phyloP scores from a whole-genome alignment of 495 filamentous ascomycete genomes.

The Chaetomidium leptoderma region DNA sequence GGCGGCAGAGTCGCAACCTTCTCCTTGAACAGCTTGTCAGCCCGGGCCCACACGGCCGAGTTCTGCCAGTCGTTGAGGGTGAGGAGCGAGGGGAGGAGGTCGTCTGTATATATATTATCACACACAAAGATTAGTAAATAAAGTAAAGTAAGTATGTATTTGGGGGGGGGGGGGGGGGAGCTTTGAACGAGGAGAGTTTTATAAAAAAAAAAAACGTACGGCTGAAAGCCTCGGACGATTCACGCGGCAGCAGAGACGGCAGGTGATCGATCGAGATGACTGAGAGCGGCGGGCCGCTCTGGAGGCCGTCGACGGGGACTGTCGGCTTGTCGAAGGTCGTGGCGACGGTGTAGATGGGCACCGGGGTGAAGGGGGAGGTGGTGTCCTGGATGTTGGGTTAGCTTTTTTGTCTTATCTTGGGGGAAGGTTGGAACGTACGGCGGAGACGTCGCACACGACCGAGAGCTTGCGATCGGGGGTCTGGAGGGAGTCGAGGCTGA shows the following conservation, averaged over 20 bases:
- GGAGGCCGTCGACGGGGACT: conserved; percentile 59
- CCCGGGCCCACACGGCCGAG: conserved; percentile 73
- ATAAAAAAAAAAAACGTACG: conserved; percentile 14
- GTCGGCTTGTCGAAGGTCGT: conserved; percentile 84
- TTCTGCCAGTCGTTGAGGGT: conserved; percentile 70
- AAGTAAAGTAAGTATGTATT: not conserved
- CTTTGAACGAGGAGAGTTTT: not conserved
- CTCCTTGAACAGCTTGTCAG: conserved; percentile 77
- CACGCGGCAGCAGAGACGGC: conserved; percentile 78
- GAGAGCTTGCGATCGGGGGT: conserved; percentile 65
- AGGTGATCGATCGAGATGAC: conserved; percentile 91
- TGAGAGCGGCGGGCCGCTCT: conserved; percentile 56
- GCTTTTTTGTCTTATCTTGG: conserved; percentile 42
- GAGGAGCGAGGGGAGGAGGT: conserved; percentile 73
- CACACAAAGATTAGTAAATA: not conserved
- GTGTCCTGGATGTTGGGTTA: conserved; percentile 46
- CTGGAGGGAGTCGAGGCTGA: conserved; percentile 65
- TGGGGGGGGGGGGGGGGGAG: not conserved
- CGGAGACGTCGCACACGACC: conserved; percentile 85
- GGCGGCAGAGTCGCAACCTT: conserved; percentile 73
- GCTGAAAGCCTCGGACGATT: conserved; percentile 83
- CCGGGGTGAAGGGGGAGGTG: conserved; percentile 53
- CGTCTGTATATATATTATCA: conserved; percentile 29
- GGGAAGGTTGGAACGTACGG: conserved; percentile 52
- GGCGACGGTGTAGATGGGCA: conserved; percentile 79